Base-by-base conservation (phyloP, 495 filamentous ascomycete species). In the Lineolata rhizophorae region DNA sequence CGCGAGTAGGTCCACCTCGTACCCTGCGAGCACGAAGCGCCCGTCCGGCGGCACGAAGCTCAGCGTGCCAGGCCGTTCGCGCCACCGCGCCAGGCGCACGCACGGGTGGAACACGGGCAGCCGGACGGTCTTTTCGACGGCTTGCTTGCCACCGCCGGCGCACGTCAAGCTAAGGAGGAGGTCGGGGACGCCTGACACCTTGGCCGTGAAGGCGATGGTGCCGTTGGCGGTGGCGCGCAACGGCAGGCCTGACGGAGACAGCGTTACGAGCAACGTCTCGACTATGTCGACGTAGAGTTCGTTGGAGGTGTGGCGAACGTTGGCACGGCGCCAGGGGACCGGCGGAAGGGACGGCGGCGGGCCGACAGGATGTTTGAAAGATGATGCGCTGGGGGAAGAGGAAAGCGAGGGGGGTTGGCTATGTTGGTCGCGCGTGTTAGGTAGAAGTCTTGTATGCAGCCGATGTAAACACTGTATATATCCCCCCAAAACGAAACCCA, bases 61-160 rank as follows among this genome's bases (percentile, higher is more conserved):
- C 12, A 99, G 61, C 40, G 91, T 76, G 1, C 87, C 87, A 0
- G 87, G 83, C 22, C 64, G 65, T 35, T 91, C 81, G 34, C 71
- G 65, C 87, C 87, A 99, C 22, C 68, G 58, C 13, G 70, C 72
- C 13, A 95, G 54, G 12, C 90, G 62, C 5, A 99, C 87, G 48
- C 83, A 95, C 1, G 87, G 87, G 45, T 99, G 87, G 46, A 99
- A 99, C 0, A 93, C 83, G 0, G 85, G 85, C n/a, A 92, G 54
- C 35, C 82, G 71, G 34, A 95, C 64, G 16, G 78, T 67, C 31
- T 64, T 65, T 19, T 60, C 67, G 29, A 94, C 64, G 27, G 69
- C 64, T 76, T 73, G 40, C 54, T 74, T 44, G 19, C 78, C 78
- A 5, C 77, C 77, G 0, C 50, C 49, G 2, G 80, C 74, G 2